Base-by-base conservation (phyloP, 495 filamentous ascomycete genomes). In the Neurospora sublineolata region DNA sequence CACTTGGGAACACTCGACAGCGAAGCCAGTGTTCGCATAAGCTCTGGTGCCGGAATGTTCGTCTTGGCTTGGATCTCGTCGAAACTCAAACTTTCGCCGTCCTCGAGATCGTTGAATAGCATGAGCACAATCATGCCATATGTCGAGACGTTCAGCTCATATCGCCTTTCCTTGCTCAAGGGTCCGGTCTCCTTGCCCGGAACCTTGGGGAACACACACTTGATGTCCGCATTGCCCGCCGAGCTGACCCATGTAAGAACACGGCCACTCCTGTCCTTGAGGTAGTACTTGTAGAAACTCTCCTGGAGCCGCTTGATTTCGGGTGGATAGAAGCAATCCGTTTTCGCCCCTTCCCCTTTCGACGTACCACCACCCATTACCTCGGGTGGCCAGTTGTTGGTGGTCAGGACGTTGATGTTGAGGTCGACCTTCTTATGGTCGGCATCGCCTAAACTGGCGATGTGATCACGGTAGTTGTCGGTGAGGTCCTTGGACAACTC, bases 331-430 rank as follows among this genome's bases (percentile, higher is more conserved):
- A 87, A 87, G 79, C 89, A 90, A 11, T 85, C 79, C 33, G 83
- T 79, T 33, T 82, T 82, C 3, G 84, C 80, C 1, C 87, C 89
- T 33, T 89, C 86, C 75, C 83, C 81, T 40, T 75, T 75, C 46
- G 72, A 18, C 33, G 44, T 58, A 23, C 67, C n/a, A 38, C 79
- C 83, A 12, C 89, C 87, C 90, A 97, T 94, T 40, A 90, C 84
- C 70, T 97, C 94, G 75, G 93, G 86, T 3, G 95, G 95, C 95
- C 95, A 99, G 78, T 93, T 93, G 69, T 94, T 97, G 73, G 88
- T 92, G 6, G 95, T 98, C 44, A 99, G 86, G 52, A 98, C 89
- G 72, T 89, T 91, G 81, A 97, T 89, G 52, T 86, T 87, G 33
- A 99, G 83, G 18, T 97, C 95, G 38, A 92, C 86, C 36, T 85